Base-by-base conservation (phyloP, 345 rosid genomes). In the Ricinus communis region DNA sequence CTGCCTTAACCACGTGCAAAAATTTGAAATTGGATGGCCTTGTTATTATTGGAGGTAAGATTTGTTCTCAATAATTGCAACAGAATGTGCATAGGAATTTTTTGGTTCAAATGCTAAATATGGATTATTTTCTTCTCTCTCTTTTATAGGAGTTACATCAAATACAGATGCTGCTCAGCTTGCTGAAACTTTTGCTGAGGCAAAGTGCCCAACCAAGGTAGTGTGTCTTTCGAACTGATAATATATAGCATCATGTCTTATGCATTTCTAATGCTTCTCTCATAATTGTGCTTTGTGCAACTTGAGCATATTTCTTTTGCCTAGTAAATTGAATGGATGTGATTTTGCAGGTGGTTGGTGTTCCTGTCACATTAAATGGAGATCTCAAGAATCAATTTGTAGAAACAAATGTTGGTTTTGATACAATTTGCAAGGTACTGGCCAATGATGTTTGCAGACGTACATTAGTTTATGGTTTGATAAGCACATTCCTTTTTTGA, bases 131-230 rank as follows among this genome's bases (percentile, higher is more conserved):
- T 62, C 72, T 76, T 78, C 81, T 12, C 64, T 54, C 74, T 10
- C 58, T 74, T 75, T 81, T 85, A 69, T 69, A 95, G 99, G 99
- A 70, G 94, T 93, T 54, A 90, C 86, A 51, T 95, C 98, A 73
- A 95, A 95, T 83, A 88, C 99, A 3, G 99, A 95, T 82, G 99
- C 99, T 28, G 99, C 98, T 76, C 97, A 95, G 78, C 99, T 95
- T 63, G 96, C 99, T 49, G 99, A 95, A 78, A 92, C 87, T 72
- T 95, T 95, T 81, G 91, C 94, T 50, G 98, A 78, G 80, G 89
- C 93, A 55, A 79, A 89, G 72, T 90, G 99, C 84, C 78, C 81
- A 65, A 95, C 99, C 7, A 92, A 93, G 94, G 99, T 95, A 71
- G 46, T 33, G 19, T 24, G 27, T 19, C n/a, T 58, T 40, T 16